A percentile compares a stretch with the other conserved stretches of the same genome.
These are phyloP conservation scores for Cucurbita argyrosperma DNA, from an alignment of 306 rosid species.

Conservation along the genomic window DNA sequence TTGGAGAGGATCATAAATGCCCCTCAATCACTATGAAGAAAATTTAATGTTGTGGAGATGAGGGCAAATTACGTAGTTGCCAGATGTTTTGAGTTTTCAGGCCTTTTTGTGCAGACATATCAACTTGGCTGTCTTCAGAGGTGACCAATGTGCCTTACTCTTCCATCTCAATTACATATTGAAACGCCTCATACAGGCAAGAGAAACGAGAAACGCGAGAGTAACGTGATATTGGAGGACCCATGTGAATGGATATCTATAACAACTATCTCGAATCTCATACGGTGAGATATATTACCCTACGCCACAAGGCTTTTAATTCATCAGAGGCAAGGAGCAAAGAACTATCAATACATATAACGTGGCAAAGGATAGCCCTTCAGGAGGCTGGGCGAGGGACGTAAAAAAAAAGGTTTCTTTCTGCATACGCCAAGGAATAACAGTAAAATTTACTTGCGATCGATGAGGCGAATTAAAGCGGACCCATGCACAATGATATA, in stretches of 20 bases:
- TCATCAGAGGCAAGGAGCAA: constrained; percentile 81
- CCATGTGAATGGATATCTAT: constrained; percentile 53
- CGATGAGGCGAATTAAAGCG: constrained; percentile 48
- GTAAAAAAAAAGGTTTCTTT: constrained; percentile 57
- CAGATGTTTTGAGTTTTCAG: constrained; percentile 99
- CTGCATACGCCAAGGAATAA: constrained; percentile 33
- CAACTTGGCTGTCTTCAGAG: constrained; percentile 90
- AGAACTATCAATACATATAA: constrained; percentile 52
- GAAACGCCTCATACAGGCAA: too few relatives aligned
- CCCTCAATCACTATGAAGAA: constrained; percentile 36
- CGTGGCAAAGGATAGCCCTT: constrained; percentile 50
- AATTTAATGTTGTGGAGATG: constrained; percentile 91
- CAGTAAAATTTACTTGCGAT: constrained; percentile 32
- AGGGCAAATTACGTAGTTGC: constrained; percentile 81
- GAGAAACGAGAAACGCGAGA: constrained; percentile 95
- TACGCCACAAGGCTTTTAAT: constrained; percentile 75
- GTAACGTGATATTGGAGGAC: constrained; percentile 76
- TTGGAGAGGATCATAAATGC: constrained; percentile 91
- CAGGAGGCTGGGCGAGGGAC: constrained; percentile 68
- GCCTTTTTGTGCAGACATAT: constrained; percentile 96
- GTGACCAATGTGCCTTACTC: constrained; percentile 96
- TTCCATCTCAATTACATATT: constrained; percentile 82
- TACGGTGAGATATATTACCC: constrained; percentile 80
- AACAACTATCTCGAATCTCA: constrained; percentile 90
- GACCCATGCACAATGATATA: constrained; percentile 27